phyloP scores from a whole-genome alignment of 345 rosid species.

The Microthlaspi erraticum region DNA sequence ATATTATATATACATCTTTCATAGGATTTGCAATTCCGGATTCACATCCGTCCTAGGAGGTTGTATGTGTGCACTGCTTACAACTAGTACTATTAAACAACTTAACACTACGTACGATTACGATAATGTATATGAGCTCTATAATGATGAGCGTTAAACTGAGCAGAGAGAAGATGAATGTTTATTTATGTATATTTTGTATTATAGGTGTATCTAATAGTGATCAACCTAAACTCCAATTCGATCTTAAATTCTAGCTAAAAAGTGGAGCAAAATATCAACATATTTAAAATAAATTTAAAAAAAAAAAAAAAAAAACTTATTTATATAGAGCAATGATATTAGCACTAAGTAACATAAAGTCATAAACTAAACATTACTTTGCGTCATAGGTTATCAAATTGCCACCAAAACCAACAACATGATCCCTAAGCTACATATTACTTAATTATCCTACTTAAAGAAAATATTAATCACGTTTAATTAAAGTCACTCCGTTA shows the following conservation, averaged over 20 bases:
- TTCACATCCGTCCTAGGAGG: conserved; percentile 49
- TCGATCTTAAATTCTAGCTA: background rate
- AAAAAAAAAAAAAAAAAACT: too few species aligned
- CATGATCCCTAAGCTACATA: conserved; percentile 36
- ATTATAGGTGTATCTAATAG: background rate
- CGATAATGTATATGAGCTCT: background rate
- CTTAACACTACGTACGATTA: background rate
- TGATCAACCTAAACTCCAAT: conserved; percentile 1
- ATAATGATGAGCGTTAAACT: background rate
- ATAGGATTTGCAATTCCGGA: conserved; percentile 42
- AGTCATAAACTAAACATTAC: conserved; percentile 8
- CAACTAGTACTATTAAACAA: conserved; percentile 1
- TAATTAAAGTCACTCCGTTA: conserved; percentile 29
- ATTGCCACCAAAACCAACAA: conserved; percentile 42
- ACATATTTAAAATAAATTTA: too few species aligned
- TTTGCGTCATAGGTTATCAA: conserved; percentile 33
- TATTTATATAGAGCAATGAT: background rate
- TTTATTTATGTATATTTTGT: background rate
- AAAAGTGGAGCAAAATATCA: background rate
- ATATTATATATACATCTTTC: conserved; percentile 26
- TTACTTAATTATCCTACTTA: background rate
- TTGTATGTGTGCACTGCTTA: conserved; percentile 3
- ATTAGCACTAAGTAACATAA: conserved; percentile 14
- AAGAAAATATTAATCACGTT: background rate
- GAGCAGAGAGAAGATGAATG: background rate